Evolutionary conservation across 257 asterid genomes (phyloP).

Genomic region (Przewalskia tangutica): DNA sequence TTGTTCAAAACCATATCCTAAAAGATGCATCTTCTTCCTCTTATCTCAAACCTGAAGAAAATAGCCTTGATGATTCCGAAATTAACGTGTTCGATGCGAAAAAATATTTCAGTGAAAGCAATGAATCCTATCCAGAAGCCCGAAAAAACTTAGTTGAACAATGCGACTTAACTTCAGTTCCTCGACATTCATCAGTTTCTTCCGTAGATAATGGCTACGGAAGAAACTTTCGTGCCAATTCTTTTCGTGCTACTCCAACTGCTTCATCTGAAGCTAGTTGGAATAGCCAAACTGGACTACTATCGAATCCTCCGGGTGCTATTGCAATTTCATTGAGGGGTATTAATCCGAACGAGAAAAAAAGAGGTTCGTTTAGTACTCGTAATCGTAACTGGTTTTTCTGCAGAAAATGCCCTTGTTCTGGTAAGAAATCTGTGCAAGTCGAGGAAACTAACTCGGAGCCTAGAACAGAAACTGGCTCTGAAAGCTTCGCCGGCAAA

Average conservation of each 20-base stretch:
- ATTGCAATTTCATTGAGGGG: constrained; percentile 29
- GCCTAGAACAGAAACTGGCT: not conserved
- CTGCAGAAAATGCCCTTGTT: constrained; percentile 63
- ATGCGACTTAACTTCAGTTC: not conserved
- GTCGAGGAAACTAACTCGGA: constrained; percentile 32
- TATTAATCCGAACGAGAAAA: constrained; percentile 15
- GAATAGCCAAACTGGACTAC: constrained; percentile 76
- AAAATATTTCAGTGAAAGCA: constrained; percentile 61
- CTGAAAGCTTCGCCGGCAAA: not conserved
- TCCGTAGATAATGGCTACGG: constrained; percentile 39
- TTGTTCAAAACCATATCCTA: constrained; percentile 11
- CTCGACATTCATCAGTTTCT: constrained; percentile 29
- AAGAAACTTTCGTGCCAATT: constrained; percentile 37
- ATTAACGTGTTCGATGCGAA: constrained; percentile 80
- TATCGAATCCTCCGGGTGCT: constrained; percentile 53
- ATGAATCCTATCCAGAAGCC: not conserved
- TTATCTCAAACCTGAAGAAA: constrained; percentile 27
- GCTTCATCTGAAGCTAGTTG: constrained; percentile 92
- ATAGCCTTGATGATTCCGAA: constrained; percentile 38
- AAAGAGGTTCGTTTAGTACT: constrained; percentile 8
- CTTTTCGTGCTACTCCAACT: constrained; percentile 66
- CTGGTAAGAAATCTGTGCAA: constrained; percentile 52
- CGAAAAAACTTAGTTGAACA: constrained; percentile 8
- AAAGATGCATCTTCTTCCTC: constrained; percentile 49
- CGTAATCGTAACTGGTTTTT: constrained; percentile 38